Evolutionary conservation across 2,329 filamentous ascomycete species (phyloP), one percentile per base, ranked within the genome.

Genomic region (Penicillium corylophilum): DNA sequence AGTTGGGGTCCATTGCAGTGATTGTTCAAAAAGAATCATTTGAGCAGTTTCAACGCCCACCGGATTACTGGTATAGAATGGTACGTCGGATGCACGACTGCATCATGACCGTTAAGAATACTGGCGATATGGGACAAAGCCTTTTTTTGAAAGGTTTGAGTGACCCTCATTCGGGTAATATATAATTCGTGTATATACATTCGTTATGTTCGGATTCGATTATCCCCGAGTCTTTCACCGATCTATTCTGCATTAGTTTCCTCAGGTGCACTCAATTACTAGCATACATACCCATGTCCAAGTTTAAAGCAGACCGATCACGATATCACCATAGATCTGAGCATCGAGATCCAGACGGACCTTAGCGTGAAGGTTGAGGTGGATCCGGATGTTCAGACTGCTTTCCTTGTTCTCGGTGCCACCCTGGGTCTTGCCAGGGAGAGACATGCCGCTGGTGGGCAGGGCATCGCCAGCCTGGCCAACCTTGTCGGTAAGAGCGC

Each of bases 281-380:
- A 10, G 1, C 18, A 36, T 20, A 36, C 35, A 12, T 36, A 36
- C 38, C 15, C 15, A 41, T 26, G 13, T 23, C 12, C 20, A 15
- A 15, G 38, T 41, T 57, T 50, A 63, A 45, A 64, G 47, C 47
- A 64, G 46, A 16, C 62, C 60, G 51, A 64, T 64, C 7, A 63
- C 59, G 2, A 64, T 44, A 51, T 64, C 62, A 53, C 62, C 62
- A 36, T 64, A 59, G 38, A 64, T 50, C 52, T 64, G 50, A 12
- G 62, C 62, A 46, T 64, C 60, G 33, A 64, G 48, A 2, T 64
- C 62, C 36, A 64, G 52, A 35, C 55, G 56, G 12, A 64, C 62
- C 50, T 63, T 62, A 13, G 60, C 62, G 22, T 59, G 57, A 8
- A 64, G 28, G 45, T 63, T 65, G 54, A 56, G 55, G 53, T 56